Conservation (phyloP, 257 asterid genomes). For the Phtheirospermum japonicum region DNA sequence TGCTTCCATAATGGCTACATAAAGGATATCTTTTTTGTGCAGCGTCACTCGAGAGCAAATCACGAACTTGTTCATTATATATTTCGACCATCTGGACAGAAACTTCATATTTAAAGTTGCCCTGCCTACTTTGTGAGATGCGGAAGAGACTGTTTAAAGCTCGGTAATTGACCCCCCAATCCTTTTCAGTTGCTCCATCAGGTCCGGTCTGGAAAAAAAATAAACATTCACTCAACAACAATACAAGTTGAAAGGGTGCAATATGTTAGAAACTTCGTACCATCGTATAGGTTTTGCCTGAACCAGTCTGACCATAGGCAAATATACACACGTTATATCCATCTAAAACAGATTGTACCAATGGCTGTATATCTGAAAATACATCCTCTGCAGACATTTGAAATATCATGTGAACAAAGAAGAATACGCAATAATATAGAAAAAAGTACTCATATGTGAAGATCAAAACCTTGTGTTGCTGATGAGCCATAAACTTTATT, state of each 20-base stretch:
- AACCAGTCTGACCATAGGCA: constrained; percentile 98
- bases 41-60: constrained; percentile 65
- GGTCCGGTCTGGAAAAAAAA: constrained; percentile 74
- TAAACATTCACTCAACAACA: constrained; percentile 26
- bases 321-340: constrained; percentile 92
- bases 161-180: constrained; percentile 95
- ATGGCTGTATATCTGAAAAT: constrained; percentile 73
- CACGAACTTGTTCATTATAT: constrained; percentile 98
- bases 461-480: constrained; percentile 77
- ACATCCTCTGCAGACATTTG: constrained; percentile 62
- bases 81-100: constrained; percentile 96
- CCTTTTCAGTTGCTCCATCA: constrained; percentile 71
- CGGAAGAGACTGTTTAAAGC: constrained; percentile 78
- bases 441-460: constrained; percentile 8
- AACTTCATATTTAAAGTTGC: constrained; percentile 59
- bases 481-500: constrained; percentile 69
- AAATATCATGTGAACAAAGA: constrained; percentile 10
- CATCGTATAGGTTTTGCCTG: constrained; percentile 96
- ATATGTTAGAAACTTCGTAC: constrained; percentile 36
- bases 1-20: neutral
- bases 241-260: constrained; percentile 1
- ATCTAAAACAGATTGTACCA: constrained; percentile 91
- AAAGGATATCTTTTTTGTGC: constrained; percentile 80
- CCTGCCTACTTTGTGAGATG: constrained; percentile 60
- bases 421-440: neutral